Base-by-base conservation (phyloP, 495 filamentous ascomycete genomes). In the Neurospora africana region DNA sequence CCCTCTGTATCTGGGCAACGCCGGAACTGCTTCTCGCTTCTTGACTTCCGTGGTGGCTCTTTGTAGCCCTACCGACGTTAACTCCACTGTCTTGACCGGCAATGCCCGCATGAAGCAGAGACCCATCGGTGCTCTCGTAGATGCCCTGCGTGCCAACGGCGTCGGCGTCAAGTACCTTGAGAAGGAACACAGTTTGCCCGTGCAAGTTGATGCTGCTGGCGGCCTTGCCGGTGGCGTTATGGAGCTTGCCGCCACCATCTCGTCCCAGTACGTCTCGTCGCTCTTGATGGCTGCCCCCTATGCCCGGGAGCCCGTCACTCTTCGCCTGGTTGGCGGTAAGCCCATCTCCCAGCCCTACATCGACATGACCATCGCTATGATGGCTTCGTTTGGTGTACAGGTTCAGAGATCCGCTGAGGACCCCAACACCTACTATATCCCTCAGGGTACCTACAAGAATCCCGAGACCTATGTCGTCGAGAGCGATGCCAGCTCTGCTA, bases 281-380 rank as follows among this genome's bases (percentile, higher is more conserved):
- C 86, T 99, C 68, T 85, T 99, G 36, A 97, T 99, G 94, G 96
- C 93, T 74, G 96, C 96, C 8, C 95, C 95, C 2, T 98, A 97
- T 75, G 95, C 95, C 69, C 96, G 95, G 81, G 89, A 94, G 75
- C 92, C 95, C 3, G 94, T 98, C 36, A 97, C 93, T 8, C 83
- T 99, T 73, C 90, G 89, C 10, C 84, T 99, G 65, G 91, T 97
- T 47, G 95, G 95, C 47, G 95, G 94, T 70, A 97, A 96, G 82
- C 94, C 95, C 4, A 97, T 98, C 73, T 98, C 95, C 2, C 93
- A 98, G 79, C 91, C 91, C 19, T 99, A 99, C 78, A 98, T 98
- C 78, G 94, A 98, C 76, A 98, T 99, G 94, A 99, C 95, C 19
- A 94, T 93, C 17, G 88, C 93, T 23, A 98, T 99, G 94, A 99